Percentiles rank a stretch among this genome's conserved stretches.
Evolutionary conservation across 208 protist genomes (phyloP).

Genomic region (Trypanosomatidae sp.): DNA sequence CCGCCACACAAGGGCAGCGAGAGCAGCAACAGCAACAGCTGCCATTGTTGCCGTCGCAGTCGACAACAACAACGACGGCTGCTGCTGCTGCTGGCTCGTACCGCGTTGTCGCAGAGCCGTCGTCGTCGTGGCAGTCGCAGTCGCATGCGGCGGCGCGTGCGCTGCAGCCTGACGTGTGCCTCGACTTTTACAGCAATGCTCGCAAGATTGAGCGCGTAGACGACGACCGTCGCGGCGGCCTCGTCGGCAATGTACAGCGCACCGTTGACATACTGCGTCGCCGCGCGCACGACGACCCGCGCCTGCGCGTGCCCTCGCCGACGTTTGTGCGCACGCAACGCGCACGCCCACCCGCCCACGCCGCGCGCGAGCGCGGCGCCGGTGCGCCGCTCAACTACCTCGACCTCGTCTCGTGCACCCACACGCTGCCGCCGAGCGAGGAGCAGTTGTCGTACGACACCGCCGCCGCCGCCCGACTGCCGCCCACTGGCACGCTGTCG

Average conservation of each 20-base stretch:
- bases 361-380: conserved; percentile 24
- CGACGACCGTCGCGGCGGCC: conserved; percentile 44
- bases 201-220: conserved; percentile 56
- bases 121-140: conserved; percentile 41
- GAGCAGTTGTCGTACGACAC: conserved; percentile 28
- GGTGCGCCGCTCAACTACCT: conserved; percentile 45
- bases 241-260: conserved; percentile 55
- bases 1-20: no score
- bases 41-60: no score
- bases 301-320: conserved; percentile 17
- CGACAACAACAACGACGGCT: no score
- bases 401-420: conserved; percentile 68
- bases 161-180: conserved; percentile 22
- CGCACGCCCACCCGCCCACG: conserved; percentile 4
- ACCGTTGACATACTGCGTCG: conserved; percentile 62
- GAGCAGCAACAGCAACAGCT: no score
- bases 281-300: conserved; percentile 35
- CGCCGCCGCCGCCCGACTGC: conserved; percentile 12
- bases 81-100: no score
- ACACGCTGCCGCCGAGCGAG: conserved; percentile 46
- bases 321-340: conserved; percentile 8
- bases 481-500: conserved; percentile 13
- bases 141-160: conserved; percentile 29
- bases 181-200: conserved; percentile 53
- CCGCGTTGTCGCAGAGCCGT: no score